Percentiles rank a stretch among this genome's conserved stretches.
phyloP scores from a whole-genome alignment of 2,329 filamentous ascomycete species.

The Cercospora janseana region DNA sequence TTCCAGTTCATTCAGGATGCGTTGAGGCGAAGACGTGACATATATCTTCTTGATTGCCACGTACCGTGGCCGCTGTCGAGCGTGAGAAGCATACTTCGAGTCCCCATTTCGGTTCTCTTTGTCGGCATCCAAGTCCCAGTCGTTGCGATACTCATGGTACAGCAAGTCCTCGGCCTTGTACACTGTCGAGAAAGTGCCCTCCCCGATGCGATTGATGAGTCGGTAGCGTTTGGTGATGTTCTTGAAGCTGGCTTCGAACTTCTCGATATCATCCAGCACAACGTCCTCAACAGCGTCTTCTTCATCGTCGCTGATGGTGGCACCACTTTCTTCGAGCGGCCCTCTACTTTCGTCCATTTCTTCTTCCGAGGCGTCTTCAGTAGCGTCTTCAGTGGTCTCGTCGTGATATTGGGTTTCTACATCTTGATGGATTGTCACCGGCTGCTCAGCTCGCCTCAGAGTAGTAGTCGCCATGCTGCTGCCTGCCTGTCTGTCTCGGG shows the following conservation, averaged over 20 bases:
- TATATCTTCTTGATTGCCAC: conserved; percentile 99
- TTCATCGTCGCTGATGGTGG: conserved; percentile 49
- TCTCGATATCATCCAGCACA: conserved; percentile 83
- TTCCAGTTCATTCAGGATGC: conserved; percentile 95
- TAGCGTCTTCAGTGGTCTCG: conserved; percentile 38
- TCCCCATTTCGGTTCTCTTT: conserved; percentile 28
- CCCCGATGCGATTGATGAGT: conserved; percentile 93
- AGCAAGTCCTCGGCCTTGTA: conserved; percentile 96
- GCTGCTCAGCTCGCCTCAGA: conserved; percentile 20
- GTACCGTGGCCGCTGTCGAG: conserved; percentile 60
- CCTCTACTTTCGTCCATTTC: conserved; percentile 51
- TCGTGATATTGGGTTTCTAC: conserved; percentile 21
- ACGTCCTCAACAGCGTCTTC: conserved; percentile 63
- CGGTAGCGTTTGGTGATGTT: conserved; percentile 82
- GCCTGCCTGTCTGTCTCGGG: conserved; percentile 18
- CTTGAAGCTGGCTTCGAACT: conserved; percentile 75
- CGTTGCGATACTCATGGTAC: conserved; percentile 79
- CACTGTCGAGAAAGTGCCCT: conserved; percentile 97
- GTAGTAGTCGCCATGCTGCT: conserved; percentile 26
- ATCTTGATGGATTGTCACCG: conserved; percentile 28
- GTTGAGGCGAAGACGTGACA: conserved; percentile 88
- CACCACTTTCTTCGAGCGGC: conserved; percentile 51
- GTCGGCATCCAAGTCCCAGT: conserved; percentile 73
- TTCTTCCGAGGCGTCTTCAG: conserved; percentile 41
- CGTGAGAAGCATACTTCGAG: conserved; percentile 20